Evolutionary conservation across 495 filamentous ascomycete species (phyloP).

Genomic region (Talaromyces adpressus): DNA sequence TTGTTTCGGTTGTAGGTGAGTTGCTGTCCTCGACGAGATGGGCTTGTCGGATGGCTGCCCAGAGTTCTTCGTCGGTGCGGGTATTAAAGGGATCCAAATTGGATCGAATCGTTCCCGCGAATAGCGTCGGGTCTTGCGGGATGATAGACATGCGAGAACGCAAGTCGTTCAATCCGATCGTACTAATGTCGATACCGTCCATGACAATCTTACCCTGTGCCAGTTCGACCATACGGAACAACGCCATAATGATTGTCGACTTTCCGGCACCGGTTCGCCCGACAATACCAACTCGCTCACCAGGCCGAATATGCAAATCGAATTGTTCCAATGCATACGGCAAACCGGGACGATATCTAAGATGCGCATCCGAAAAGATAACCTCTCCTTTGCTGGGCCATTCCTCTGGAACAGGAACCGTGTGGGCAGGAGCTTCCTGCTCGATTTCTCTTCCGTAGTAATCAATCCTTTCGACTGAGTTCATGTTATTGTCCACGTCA

Average conservation of each 20-base stretch:
- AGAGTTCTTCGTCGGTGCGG: conserved; percentile 18
- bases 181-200: conserved; percentile 19
- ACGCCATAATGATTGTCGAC: conserved; percentile 14
- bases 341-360: conserved; percentile 16
- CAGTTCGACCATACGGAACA: conserved; percentile 21
- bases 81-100: conserved; percentile 21
- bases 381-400: conserved; percentile 20
- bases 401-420: conserved; percentile 3
- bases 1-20: not conserved
- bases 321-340: conserved; percentile 16
- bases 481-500: conserved; percentile 63
- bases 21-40: conserved; percentile 9
- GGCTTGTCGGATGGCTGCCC: conserved; percentile 11
- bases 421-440: conserved; percentile 10
- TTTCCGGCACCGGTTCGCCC: conserved; percentile 25
- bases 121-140: conserved; percentile 22
- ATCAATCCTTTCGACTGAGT: conserved; percentile 59
- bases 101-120: conserved; percentile 18
- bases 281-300: conserved; percentile 20
- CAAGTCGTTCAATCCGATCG: conserved; percentile 13
- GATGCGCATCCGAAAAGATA: conserved; percentile 12
- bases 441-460: conserved; percentile 38
- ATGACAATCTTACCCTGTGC: conserved; percentile 14
- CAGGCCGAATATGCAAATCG: conserved; percentile 11
- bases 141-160: conserved; percentile 17